A percentile compares a stretch with the other conserved stretches of the same genome.
Evolutionary conservation across 169 alveolate genomes (phyloP).

Genomic region (Perkinsus marinus): DNA sequence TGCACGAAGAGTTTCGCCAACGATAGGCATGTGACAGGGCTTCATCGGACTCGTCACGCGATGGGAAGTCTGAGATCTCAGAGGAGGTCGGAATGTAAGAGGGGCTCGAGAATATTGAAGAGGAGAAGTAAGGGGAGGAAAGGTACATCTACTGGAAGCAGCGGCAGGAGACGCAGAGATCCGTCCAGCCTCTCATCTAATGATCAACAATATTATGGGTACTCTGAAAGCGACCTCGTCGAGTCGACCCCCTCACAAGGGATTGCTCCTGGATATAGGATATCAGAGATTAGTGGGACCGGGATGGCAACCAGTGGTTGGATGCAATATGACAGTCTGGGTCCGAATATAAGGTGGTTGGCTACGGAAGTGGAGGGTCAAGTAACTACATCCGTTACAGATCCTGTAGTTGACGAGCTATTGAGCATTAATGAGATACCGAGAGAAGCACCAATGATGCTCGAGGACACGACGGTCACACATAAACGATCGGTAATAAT

Average conservation of each 20-base stretch:
- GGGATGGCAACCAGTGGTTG: neutral
- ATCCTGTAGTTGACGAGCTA: neutral
- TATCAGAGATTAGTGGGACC: neutral
- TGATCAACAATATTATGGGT: neutral
- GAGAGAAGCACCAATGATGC: neutral
- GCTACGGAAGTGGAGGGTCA: neutral
- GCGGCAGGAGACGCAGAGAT: neutral
- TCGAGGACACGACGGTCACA: neutral
- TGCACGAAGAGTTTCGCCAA: neutral
- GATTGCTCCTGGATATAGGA: neutral
- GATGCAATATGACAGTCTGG: neutral
- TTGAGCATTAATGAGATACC: neutral
- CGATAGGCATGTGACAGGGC: neutral
- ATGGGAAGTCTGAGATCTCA: neutral
- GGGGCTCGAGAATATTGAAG: neutral
- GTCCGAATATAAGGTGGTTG: neutral
- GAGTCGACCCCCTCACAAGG: neutral
- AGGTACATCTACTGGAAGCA: neutral
- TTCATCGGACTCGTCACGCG: neutral
- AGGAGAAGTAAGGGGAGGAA: neutral
- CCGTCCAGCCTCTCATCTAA: no score
- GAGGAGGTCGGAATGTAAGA: neutral
- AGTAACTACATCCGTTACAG: neutral
- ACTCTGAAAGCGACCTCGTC: neutral
- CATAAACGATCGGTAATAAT: no score